phyloP scores from a whole-genome alignment of 208 protist genomes.

The Leptomonas seymouri region DNA sequence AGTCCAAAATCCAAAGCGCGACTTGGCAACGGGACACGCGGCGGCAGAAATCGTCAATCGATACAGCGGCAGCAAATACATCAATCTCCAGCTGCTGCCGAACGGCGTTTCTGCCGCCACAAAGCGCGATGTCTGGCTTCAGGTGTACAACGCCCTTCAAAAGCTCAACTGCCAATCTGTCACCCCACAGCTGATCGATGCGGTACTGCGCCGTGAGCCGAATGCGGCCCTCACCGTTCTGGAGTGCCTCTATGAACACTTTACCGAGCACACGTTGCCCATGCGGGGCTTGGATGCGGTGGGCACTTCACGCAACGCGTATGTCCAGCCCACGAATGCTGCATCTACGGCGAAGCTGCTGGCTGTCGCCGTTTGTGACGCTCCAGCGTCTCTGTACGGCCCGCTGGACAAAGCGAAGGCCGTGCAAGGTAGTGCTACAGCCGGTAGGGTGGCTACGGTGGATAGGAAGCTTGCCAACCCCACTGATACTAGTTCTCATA shows the following conservation, averaged over 20 bases:
- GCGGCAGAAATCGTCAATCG: slow-evolving; percentile 94
- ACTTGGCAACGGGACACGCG: slow-evolving; percentile 94
- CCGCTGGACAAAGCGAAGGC: neutral
- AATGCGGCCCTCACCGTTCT: slow-evolving; percentile 63
- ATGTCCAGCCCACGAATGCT: slow-evolving; percentile 30
- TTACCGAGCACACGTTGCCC: slow-evolving; percentile 48
- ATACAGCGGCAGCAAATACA: slow-evolving; percentile 61
- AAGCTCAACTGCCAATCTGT: slow-evolving; percentile 55
- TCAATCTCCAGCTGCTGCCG: slow-evolving; percentile 33
- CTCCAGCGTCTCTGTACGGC: neutral
- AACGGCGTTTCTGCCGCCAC: slow-evolving; percentile 72
- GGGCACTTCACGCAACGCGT: slow-evolving; percentile 12
- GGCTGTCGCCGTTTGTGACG: neutral
- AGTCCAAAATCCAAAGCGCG: slow-evolving; percentile 92
- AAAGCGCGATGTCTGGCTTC: slow-evolving; percentile 92
- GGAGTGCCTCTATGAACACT: slow-evolving; percentile 84
- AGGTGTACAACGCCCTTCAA: slow-evolving; percentile 56
- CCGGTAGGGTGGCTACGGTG: neutral
- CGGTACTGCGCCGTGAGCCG: slow-evolving; percentile 56
- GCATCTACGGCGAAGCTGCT: slow-evolving; percentile 24
- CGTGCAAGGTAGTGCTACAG: neutral
- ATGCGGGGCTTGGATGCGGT: slow-evolving; percentile 36
- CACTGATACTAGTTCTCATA: neutral
- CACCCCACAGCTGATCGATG: slow-evolving; percentile 54
- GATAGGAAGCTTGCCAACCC: neutral